phyloP scores from a whole-genome alignment of 805 yeast genomes.

The Suhomyces sp. region DNA sequence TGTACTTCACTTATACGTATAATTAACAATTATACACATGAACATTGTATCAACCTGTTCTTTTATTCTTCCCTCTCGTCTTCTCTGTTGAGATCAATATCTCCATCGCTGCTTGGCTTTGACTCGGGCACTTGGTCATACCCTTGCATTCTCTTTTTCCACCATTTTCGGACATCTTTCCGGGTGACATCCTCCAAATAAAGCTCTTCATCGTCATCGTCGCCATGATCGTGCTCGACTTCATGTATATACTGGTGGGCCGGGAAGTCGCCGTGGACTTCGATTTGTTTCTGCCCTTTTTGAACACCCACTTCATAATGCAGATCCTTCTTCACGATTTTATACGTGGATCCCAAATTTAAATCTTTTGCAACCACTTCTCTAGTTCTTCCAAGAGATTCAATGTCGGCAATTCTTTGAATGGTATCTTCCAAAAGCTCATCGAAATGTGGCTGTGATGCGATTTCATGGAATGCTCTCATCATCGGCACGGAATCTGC shows the following conservation, averaged over 20 bases:
- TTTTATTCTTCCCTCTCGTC: too few relatives aligned
- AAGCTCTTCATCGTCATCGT: slow-evolving; percentile 20
- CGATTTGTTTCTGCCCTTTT: slow-evolving; percentile 17
- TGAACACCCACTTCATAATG: slow-evolving; percentile 14
- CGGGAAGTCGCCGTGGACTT: slow-evolving; percentile 21
- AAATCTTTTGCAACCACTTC: slow-evolving; percentile 74
- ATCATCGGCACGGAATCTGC: slow-evolving; percentile 89
- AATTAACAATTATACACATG: too few relatives aligned
- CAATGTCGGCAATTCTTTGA: slow-evolving; percentile 71
- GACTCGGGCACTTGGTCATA: slow-evolving; percentile 18
- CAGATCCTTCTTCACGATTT: slow-evolving; percentile 19
- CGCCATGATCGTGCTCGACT: slow-evolving; percentile 12
- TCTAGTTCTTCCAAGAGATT: slow-evolving; percentile 73
- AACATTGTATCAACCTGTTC: too few relatives aligned
- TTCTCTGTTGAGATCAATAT: slow-evolving; percentile 13
- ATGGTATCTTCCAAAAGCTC: slow-evolving; percentile 62
- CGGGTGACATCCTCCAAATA: slow-evolving; percentile 21
- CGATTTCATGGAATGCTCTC: slow-evolving; percentile 83
- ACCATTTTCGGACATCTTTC: slow-evolving; percentile 34
- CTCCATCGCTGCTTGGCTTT: slow-evolving; percentile 4
- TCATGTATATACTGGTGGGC: slow-evolving; percentile 2
- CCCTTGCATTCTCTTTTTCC: slow-evolving; percentile 47
- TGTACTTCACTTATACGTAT: too few relatives aligned
- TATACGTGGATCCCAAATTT: slow-evolving; percentile 48
- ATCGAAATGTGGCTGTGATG: slow-evolving; percentile 68